Base-by-base conservation (phyloP, 2,329 filamentous ascomycete species). In the Alternaria alternata region DNA sequence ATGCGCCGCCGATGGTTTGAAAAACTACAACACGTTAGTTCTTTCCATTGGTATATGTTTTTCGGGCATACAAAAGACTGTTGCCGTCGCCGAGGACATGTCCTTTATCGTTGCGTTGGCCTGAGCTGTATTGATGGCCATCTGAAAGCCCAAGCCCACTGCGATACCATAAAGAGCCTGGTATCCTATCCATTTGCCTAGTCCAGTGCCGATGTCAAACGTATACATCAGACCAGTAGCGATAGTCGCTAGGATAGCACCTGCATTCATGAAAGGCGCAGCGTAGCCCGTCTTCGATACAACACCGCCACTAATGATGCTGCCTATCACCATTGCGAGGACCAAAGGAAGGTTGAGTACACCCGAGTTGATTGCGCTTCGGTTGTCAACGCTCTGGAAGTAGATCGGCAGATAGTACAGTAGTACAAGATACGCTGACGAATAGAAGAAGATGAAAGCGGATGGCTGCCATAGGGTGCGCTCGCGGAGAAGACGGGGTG, bases 321-420 rank as follows among this genome's bases (percentile, higher is more conserved):
- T 53, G 26, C 47, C 36, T 12, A 78, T 64, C 5, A 62, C 67
- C 28, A 70, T 53, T 5, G 73, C 53, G 6, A 84, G 52, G 7
- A 84, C 75, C 14, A 82, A 61, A 7, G 81, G 78, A 12, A 84
- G 64, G 44, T 80, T 82, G 22, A 75, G 66, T 7, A 84, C 73
- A 5, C 82, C 82, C 2, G 75, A 79, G n/a, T 68, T 57, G 16
- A 75, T 69, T 0, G 82, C 74, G 12, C 62, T 73, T 7, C 73
- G 70, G 43, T 72, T 71, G n/a, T 69, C 64, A 6, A 83, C 75
- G 1, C 75, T 72, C 66, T 85, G 83, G 71, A 85, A 85, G 65
- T 82, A 84, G 34, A 85, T 80, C 3, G 82, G 82, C 0, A 84
- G 70, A 63, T 82, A 83, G 71, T 82, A 84, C 5, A 83, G 62